Base-by-base conservation (phyloP, 495 filamentous ascomycete species). In the Xylaria palmicola region DNA sequence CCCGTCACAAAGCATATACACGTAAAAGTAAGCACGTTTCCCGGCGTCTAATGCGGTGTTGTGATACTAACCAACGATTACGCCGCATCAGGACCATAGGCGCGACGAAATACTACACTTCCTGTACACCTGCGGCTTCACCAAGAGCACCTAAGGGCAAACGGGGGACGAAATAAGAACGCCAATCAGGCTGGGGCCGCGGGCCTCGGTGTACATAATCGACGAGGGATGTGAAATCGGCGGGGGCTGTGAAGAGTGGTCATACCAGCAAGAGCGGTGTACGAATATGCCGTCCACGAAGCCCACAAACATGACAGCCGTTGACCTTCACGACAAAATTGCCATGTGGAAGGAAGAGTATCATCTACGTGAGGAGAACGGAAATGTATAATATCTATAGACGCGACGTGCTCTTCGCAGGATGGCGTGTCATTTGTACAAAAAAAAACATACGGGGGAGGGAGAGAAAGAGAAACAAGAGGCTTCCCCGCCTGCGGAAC, bases 1-100 rank as follows among this genome's bases (percentile, higher is more conserved):
- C 74, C 73, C 47, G 62, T 80, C 0, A 87, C 76, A n/a, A 77
- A 76, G 17, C 84, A 87, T 61, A 80, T 87, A 24, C 72, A 82
- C 40, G 78, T 87, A 63, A 85, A 80, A 75, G 85, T 85, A 69
- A 63, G 75, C 17, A 2, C 40, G 30, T 4, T 8, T 27, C 17
- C 0, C 17, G 13, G 17, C 15, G 3, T 44, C 2, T 3, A 7
- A 30, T 6, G 15, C 8, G 3, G 9, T 43, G 10, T 19, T 19
- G 13, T 37, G 3, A 24, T 48, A 32, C 59, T 59, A 50, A 40
- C n/a, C 2, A 13, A 22, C 48, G 9, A 5, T 51, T 13, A 9
- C 12, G 19, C 45, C 9, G 1, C 49, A 32, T 17, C 26, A 72
- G 69, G 69, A 65, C 22, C 58, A 67, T 43, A 59, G 41, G 32